Percentiles rank a stretch among this genome's conserved stretches.
Conservation (phyloP, 441 rosid genomes). For the Populus hybrid region DNA sequence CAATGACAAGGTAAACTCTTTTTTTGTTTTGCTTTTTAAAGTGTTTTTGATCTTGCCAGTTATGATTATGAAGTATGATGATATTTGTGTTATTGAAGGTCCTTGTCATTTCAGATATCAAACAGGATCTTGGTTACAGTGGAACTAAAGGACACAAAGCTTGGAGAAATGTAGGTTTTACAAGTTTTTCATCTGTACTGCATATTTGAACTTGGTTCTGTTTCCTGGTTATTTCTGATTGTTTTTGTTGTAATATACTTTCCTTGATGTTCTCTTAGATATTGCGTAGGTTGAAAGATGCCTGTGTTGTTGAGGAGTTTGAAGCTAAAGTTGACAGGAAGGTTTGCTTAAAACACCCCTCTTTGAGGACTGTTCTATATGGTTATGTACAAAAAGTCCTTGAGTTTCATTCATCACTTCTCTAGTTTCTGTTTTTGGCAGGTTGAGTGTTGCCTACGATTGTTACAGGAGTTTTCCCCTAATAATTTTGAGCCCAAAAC, state of each 20-base stretch:
- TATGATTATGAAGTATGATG: slow-evolving; percentile 3
- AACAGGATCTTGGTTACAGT: slow-evolving; percentile 31
- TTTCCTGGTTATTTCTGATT: background rate
- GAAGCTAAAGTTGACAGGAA: slow-evolving; percentile 35
- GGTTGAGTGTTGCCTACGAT: slow-evolving; percentile 77
- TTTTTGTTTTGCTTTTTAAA: background rate
- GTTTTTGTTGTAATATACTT: background rate
- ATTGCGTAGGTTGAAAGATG: slow-evolving; percentile 7
- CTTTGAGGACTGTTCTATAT: background rate
- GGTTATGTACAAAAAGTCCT: background rate
- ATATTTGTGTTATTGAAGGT: slow-evolving; percentile 22
- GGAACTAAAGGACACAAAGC: slow-evolving; percentile 26
- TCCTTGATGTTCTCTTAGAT: slow-evolving; percentile 27
- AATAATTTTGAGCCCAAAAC: slow-evolving; percentile 43
- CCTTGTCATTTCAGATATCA: slow-evolving; percentile 33
- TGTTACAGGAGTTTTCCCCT: slow-evolving; percentile 50
- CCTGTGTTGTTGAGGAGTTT: slow-evolving; percentile 38
- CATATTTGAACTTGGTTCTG: background rate
- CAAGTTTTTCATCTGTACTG: background rate
- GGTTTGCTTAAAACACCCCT: slow-evolving; percentile 11
- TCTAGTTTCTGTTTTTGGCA: slow-evolving; percentile 37
- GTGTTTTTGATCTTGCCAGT: background rate
- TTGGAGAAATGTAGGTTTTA: slow-evolving; percentile 28
- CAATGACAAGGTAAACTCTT: slow-evolving; percentile 59
- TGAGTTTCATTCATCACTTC: slow-evolving; percentile 12